phyloP scores from a whole-genome alignment of 306 rosid species.

The Cucurbita ficifolia region DNA sequence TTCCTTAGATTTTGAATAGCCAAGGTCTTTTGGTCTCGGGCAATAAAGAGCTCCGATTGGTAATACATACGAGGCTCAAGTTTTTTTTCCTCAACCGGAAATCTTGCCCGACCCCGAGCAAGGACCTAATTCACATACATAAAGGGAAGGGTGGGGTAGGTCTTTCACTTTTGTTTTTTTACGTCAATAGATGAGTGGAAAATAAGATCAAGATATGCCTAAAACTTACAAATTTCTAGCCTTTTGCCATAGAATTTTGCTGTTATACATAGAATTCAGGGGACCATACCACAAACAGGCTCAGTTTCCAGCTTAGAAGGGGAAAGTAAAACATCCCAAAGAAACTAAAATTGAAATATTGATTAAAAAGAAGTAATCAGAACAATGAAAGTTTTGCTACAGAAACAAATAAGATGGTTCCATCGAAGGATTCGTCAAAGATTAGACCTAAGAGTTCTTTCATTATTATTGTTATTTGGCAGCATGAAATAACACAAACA shows the following conservation, averaged over 20 bases:
- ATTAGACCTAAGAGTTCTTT: not conserved
- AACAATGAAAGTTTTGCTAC: slow-evolving; percentile 19
- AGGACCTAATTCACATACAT: not conserved
- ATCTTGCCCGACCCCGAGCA: not conserved
- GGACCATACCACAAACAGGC: not conserved
- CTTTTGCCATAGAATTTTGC: not conserved
- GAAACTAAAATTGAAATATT: slow-evolving; percentile 12
- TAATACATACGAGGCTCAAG: not conserved
- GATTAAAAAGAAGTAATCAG: slow-evolving; percentile 8
- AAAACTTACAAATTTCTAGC: not conserved
- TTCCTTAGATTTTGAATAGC: too few relatives aligned
- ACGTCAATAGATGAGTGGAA: not conserved
- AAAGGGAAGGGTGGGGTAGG: not conserved
- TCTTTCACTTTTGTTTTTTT: not conserved
- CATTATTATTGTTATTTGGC: too few relatives aligned
- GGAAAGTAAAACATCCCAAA: not conserved
- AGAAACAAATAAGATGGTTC: slow-evolving; percentile 11
- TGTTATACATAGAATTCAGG: not conserved
- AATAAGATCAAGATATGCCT: not conserved
- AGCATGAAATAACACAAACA: not conserved
- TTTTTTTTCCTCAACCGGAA: not conserved
- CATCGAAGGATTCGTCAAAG: slow-evolving; percentile 12
- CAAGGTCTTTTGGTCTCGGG: too few relatives aligned
- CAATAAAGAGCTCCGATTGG: too few relatives aligned
- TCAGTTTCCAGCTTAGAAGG: not conserved